Conservation (phyloP, 2,329 filamentous ascomycete species). For the Fusarium brachygibbosum region DNA sequence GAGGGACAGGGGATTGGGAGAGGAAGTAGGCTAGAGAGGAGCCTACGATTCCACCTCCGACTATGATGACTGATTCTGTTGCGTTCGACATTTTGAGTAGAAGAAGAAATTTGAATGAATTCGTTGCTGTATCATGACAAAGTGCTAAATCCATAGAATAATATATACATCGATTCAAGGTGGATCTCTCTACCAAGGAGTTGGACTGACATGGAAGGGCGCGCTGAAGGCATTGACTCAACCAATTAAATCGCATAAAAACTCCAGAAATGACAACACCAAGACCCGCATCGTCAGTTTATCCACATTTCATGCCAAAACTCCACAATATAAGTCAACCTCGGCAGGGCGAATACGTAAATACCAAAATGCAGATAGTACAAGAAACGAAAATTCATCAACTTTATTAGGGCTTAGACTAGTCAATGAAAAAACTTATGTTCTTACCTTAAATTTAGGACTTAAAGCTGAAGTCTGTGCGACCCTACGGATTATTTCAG, state of each 20-base stretch:
- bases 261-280: neutral
- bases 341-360: neutral
- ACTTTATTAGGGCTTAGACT: too few species aligned
- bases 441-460: too few species aligned
- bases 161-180: neutral
- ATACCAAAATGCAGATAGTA: too few species aligned
- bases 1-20: neutral
- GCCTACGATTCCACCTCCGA: constrained; percentile 41
- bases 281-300: neutral
- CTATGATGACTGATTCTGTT: constrained; percentile 34
- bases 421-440: too few species aligned
- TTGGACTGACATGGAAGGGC: constrained; percentile 2
- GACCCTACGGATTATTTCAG: too few species aligned
- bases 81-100: constrained; percentile 19
- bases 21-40: constrained; percentile 36
- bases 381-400: too few species aligned
- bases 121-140: accelerated
- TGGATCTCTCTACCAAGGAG: too few species aligned
- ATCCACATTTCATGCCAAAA: neutral
- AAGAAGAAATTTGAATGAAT: accelerated
- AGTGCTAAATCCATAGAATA: too few species aligned
- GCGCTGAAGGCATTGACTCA: neutral
- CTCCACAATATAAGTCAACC: neutral
- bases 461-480: too few species aligned
- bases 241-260: neutral